phyloP scores from a whole-genome alignment of 2,329 filamentous ascomycete genomes.

The Aureobasidium sp. region DNA sequence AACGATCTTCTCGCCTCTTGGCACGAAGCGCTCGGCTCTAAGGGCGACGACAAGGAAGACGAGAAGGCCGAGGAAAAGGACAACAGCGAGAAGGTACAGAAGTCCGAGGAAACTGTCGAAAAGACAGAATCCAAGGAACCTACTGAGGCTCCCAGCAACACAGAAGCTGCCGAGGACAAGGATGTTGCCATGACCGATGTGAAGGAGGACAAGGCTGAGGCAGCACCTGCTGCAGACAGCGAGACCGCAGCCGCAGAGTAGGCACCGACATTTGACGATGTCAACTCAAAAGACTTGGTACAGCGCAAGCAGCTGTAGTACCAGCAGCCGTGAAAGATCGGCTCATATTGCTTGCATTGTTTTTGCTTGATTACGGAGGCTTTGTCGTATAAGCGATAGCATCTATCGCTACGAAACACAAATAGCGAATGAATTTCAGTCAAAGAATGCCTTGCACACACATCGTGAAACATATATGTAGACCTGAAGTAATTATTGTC shows the following conservation, averaged over 20 bases:
- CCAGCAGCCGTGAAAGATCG: conserved; percentile 9
- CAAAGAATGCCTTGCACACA: background rate
- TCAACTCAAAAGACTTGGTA: conserved; percentile 14
- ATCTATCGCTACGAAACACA: background rate
- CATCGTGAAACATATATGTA: background rate
- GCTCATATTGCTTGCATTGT: background rate
- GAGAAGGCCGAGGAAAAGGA: conserved; percentile 8
- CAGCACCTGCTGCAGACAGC: conserved; percentile 13
- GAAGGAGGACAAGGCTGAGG: conserved; percentile 19
- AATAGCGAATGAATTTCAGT: background rate
- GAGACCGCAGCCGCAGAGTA: conserved; percentile 17
- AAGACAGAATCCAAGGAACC: conserved; percentile 21
- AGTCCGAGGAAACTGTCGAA: conserved; percentile 25
- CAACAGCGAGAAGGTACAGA: conserved; percentile 20
- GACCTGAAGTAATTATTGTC: background rate
- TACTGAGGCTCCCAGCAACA: conserved; percentile 20
- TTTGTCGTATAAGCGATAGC: background rate
- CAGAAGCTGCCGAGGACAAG: conserved; percentile 21
- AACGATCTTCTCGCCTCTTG: conserved; percentile 72
- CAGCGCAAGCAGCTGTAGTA: background rate
- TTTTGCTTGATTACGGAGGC: background rate
- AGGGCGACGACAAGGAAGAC: conserved; percentile 5
- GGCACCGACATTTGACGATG: background rate
- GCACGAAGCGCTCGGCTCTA: conserved; percentile 62
- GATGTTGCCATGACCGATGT: conserved; percentile 24